Conservation (phyloP, 768 basidiomycete species). For the Tremella fuciformis region DNA sequence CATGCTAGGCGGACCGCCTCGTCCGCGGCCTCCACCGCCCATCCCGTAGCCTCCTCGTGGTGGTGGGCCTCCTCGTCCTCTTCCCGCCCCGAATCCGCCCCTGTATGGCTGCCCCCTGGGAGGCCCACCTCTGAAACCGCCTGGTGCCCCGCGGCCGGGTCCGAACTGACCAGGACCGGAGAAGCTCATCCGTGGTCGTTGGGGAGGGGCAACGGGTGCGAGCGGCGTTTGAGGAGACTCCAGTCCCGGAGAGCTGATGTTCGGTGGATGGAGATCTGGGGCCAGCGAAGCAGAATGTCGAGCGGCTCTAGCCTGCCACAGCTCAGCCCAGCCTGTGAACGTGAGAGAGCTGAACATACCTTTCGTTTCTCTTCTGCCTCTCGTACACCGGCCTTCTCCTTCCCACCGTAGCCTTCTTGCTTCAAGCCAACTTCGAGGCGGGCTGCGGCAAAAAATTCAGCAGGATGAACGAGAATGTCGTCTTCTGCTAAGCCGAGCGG, state of each 20-base stretch:
- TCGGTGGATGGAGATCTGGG: background rate
- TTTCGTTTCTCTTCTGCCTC: slow-evolving; percentile 35
- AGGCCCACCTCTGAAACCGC: slow-evolving; percentile 1
- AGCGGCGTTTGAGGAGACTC: background rate
- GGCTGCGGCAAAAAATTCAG: slow-evolving; percentile 25
- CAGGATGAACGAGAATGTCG: slow-evolving; percentile 19
- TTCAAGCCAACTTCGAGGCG: slow-evolving; percentile 30
- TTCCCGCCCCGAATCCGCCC: background rate
- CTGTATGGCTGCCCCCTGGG: background rate
- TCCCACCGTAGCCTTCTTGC: slow-evolving; percentile 35
- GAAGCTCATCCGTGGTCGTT: background rate
- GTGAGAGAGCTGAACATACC: slow-evolving; percentile 18
- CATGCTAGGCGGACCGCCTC: no score
- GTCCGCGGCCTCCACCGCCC: no score
- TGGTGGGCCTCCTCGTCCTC: background rate
- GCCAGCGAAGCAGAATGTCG: slow-evolving; percentile 5
- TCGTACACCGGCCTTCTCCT: slow-evolving; percentile 32
- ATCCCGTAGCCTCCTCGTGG: background rate
- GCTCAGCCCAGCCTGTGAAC: background rate
- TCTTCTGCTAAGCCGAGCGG: slow-evolving; percentile 19
- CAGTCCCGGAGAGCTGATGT: background rate
- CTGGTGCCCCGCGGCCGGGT: background rate
- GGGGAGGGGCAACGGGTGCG: slow-evolving; percentile 2
- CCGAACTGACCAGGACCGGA: background rate
- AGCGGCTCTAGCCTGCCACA: background rate